phyloP scores from a whole-genome alignment of 2,329 filamentous ascomycete genomes.

The Fusarium guadeloupense region DNA sequence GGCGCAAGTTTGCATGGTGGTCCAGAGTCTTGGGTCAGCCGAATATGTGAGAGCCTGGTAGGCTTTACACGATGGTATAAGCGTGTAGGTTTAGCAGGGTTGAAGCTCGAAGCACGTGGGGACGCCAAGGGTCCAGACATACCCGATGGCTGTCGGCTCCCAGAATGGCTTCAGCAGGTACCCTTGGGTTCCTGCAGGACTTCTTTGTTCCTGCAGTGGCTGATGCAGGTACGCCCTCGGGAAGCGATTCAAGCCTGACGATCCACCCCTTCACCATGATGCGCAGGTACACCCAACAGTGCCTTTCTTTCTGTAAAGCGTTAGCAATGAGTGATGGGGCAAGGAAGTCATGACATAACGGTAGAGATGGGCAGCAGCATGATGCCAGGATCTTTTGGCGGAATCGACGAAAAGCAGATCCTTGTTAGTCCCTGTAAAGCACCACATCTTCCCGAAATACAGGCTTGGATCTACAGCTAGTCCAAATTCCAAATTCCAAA shows the following conservation, averaged over 20 bases:
- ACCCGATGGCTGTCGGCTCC: constrained; percentile 22
- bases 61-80: constrained; percentile 9
- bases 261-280: no score
- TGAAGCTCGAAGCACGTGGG: constrained; percentile 21
- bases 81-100: neutral
- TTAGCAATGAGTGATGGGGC: neutral
- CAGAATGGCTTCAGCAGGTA: constrained; percentile 4
- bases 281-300: no score
- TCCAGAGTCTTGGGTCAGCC: neutral
- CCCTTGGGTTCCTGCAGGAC: constrained; percentile 11
- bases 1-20: neutral
- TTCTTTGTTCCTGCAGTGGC: constrained; percentile 22
- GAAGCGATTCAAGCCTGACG: neutral
- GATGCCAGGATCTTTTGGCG: neutral
- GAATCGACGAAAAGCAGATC: constrained; percentile 4
- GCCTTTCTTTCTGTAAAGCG: neutral
- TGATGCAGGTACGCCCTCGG: constrained; percentile 14
- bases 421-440: neutral
- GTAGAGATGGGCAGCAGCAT: neutral
- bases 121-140: constrained; percentile 24
- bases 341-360: neutral
- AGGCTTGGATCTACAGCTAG: constrained; percentile 6
- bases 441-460: constrained; percentile 17
- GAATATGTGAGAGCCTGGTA: neutral
- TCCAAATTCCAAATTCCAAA: constrained; percentile 32